These are phyloP conservation scores for Mycothermus thermophilus DNA, from an alignment of 495 filamentous ascomycete genomes.

Conservation along the genomic window DNA sequence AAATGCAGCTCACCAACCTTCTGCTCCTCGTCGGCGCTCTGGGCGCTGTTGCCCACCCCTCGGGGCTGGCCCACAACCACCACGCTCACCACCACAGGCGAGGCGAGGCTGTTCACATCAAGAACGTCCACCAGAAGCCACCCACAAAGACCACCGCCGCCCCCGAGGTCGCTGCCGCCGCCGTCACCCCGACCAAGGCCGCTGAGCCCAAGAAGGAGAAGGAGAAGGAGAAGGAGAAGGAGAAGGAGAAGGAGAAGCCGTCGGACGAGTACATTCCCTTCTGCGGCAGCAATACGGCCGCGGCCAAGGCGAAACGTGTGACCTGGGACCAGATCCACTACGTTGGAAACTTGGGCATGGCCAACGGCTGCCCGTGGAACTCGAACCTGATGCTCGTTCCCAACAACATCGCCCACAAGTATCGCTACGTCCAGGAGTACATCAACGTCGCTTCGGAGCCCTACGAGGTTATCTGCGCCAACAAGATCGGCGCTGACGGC, in stretches of 20 bases:
- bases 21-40: conserved; percentile 19
- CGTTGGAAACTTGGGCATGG: conserved; percentile 20
- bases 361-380: conserved; percentile 18
- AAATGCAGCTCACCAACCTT: conserved; percentile 19
- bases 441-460: conserved; percentile 14
- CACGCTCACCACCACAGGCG: conserved; percentile 14
- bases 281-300: conserved; percentile 11
- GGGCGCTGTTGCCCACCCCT: conserved; percentile 18
- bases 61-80: conserved; percentile 22
- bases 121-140: conserved; percentile 13
- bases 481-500: conserved; percentile 27
- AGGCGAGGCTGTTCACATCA: conserved; percentile 10
- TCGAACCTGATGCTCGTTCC: conserved; percentile 26
- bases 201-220: neutral
- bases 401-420: conserved; percentile 21
- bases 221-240: neutral
- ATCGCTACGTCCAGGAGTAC: conserved; percentile 25
- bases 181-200: conserved; percentile 1
- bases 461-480: conserved; percentile 21
- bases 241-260: neutral
- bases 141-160: conserved; percentile 5
- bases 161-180: neutral
- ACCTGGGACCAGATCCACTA: conserved; percentile 23
- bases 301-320: conserved; percentile 21
- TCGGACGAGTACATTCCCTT: conserved; percentile 10